phyloP scores from a whole-genome alignment of 371 early-diverging fungal genomes.

The Syncephalastrum sp. region DNA sequence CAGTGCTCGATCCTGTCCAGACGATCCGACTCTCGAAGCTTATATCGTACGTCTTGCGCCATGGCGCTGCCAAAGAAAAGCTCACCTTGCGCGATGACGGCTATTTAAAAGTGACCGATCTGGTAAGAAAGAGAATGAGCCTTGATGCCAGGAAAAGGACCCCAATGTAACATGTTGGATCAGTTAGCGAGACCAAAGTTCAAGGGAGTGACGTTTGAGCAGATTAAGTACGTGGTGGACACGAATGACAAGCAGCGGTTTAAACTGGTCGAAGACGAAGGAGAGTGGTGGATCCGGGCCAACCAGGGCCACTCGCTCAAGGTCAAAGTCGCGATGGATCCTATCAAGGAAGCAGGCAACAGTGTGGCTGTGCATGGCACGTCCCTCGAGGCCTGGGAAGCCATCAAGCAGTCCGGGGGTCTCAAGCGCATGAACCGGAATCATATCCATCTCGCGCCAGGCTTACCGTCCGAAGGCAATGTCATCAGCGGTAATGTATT shows the following conservation, averaged over 20 bases:
- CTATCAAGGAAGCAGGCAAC: constrained; percentile 7
- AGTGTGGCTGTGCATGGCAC: constrained; percentile 68
- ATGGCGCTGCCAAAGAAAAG: constrained; percentile 80
- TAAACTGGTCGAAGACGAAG: constrained; percentile 39
- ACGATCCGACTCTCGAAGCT: constrained; percentile 65
- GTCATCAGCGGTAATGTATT: constrained; percentile 59
- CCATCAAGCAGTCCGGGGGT: constrained; percentile 62
- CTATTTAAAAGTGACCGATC: constrained; percentile 61
- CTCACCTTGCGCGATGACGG: constrained; percentile 74
- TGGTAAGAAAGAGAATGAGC: constrained; percentile 35
- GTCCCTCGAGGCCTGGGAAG: constrained; percentile 49
- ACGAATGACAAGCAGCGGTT: constrained; percentile 83
- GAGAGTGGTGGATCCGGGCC: constrained; percentile 71
- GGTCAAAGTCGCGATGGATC: constrained; percentile 13
- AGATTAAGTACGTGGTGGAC: constrained; percentile 63
- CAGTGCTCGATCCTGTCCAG: constrained; percentile 4
- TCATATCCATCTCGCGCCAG: constrained; percentile 88
- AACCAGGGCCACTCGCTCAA: constrained; percentile 82
- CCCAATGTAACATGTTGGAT: no score
- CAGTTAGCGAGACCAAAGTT: constrained; percentile 59
- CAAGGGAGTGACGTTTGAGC: constrained; percentile 44
- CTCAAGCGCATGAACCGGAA: constrained; percentile 78
- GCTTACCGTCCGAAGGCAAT: constrained; percentile 61
- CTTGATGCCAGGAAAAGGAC: no score
- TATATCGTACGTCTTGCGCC: constrained; percentile 79